Conservation (phyloP, 108 stramenopile species). For the Parmales sp. region DNA sequence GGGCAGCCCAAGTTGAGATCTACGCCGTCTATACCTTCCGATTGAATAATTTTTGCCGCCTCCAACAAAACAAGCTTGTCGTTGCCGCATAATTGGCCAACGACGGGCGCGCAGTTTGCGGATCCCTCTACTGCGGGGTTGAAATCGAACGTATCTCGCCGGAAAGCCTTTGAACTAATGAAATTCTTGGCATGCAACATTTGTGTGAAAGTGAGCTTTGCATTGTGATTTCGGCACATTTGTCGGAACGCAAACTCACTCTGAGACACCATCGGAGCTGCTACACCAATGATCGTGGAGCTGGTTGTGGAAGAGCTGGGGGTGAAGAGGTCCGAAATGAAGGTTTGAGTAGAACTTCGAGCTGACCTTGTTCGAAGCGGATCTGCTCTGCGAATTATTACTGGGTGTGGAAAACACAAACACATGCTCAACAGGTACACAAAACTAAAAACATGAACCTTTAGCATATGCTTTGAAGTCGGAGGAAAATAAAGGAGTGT, state of each 20-base stretch:
- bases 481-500: too few species aligned
- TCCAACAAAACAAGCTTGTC: slow-evolving; percentile 59
- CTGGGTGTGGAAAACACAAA: too few species aligned
- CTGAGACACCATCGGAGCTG: slow-evolving; percentile 75
- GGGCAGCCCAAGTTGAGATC: slow-evolving; percentile 77
- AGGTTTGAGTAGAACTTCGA: too few species aligned
- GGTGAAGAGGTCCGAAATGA: too few species aligned
- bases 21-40: slow-evolving; percentile 47
- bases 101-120: slow-evolving; percentile 34
- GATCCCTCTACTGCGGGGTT: slow-evolving; percentile 3
- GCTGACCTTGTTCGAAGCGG: too few species aligned
- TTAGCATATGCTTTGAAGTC: too few species aligned
- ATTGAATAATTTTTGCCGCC: slow-evolving; percentile 66
- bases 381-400: too few species aligned
- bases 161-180: slow-evolving; percentile 39
- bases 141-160: slow-evolving; percentile 58
- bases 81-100: slow-evolving; percentile 88
- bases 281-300: too few species aligned
- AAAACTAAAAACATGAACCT: too few species aligned
- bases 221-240: slow-evolving; percentile 70
- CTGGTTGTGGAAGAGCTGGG: too few species aligned
- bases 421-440: too few species aligned
- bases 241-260: slow-evolving; percentile 70
- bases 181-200: slow-evolving; percentile 82
- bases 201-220: slow-evolving; percentile 82